A percentile compares a stretch with the other conserved stretches of the same genome.
Conservation (phyloP, 2,329 filamentous ascomycete species). For the Coniochaeta prunicola region DNA sequence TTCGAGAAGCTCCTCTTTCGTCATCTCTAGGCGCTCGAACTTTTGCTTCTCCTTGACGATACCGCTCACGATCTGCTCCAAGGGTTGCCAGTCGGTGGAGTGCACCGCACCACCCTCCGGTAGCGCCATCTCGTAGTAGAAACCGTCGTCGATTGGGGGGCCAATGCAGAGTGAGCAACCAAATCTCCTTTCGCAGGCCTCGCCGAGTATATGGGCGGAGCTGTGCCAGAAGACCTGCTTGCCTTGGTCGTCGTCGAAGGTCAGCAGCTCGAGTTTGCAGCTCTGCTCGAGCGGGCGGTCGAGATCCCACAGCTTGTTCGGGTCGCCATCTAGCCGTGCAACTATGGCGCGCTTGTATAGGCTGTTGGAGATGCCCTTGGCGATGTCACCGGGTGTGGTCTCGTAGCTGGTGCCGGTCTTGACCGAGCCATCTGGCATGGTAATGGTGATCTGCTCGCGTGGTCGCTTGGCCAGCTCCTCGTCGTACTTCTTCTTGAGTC, state of each 20-base stretch:
- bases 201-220: constrained; percentile 76
- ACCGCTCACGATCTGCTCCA: constrained; percentile 72
- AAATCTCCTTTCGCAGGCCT: constrained; percentile 84
- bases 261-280: constrained; percentile 76
- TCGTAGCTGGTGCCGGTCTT: constrained; percentile 79
- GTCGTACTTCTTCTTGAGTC: constrained; percentile 76
- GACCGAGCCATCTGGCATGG: constrained; percentile 63
- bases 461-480: constrained; percentile 66
- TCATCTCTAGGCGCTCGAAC: constrained; percentile 82
- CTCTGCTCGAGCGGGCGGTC: constrained; percentile 83
- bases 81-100: constrained; percentile 71
- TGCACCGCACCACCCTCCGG: constrained; percentile 64
- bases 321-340: constrained; percentile 69
- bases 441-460: constrained; percentile 66
- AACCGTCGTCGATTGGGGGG: constrained; percentile 60
- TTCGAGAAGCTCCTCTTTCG: constrained; percentile 84
- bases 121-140: constrained; percentile 85
- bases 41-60: constrained; percentile 96
- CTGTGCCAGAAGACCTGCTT: constrained; percentile 80
- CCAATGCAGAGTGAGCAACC: constrained; percentile 91
- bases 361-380: constrained; percentile 75
- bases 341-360: constrained; percentile 82
- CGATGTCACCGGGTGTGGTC: constrained; percentile 77
- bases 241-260: constrained; percentile 67
- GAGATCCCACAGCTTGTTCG: constrained; percentile 77